phyloP scores from a whole-genome alignment of 441 rosid genomes.

The Erysimum cheiri region DNA sequence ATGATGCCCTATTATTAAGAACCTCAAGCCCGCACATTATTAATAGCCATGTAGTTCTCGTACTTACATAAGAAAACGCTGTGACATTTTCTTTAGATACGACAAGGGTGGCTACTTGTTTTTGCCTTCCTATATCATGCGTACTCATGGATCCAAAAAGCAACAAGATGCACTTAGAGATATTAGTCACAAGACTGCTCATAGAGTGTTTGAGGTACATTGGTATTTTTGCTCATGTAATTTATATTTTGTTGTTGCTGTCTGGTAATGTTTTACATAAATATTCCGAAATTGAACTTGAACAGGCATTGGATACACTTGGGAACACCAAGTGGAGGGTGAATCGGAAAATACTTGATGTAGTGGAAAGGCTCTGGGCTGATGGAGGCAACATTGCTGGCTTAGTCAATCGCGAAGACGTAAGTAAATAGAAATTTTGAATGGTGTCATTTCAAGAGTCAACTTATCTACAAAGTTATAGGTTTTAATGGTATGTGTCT shows the following conservation, averaged over 20 bases:
- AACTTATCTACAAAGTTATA: background rate
- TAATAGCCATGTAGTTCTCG: background rate
- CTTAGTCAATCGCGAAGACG: constrained; percentile 84
- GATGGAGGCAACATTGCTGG: constrained; percentile 86
- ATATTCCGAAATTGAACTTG: constrained; percentile 14
- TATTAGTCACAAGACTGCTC: constrained; percentile 57
- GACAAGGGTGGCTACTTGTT: constrained; percentile 91
- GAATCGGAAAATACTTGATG: constrained; percentile 71
- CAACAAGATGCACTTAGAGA: constrained; percentile 74
- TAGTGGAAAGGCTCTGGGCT: constrained; percentile 83
- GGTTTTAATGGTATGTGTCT: constrained; percentile 16
- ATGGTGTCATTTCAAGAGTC: constrained; percentile 12
- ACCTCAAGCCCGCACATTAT: background rate
- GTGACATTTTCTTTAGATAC: constrained; percentile 55
- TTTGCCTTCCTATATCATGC: constrained; percentile 91
- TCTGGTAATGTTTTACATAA: constrained; percentile 5
- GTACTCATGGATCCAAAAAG: constrained; percentile 90
- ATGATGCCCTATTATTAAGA: constrained; percentile 3
- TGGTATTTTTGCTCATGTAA: background rate
- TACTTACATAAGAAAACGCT: background rate
- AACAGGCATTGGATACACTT: constrained; percentile 91
- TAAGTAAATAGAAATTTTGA: constrained; percentile 48
- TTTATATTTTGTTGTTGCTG: constrained; percentile 13
- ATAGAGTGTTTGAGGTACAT: constrained; percentile 78
- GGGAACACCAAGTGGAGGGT: constrained; percentile 96